Conservation (phyloP, 1,139 yeast species). For the Sugiyamaella grinbergsii region DNA sequence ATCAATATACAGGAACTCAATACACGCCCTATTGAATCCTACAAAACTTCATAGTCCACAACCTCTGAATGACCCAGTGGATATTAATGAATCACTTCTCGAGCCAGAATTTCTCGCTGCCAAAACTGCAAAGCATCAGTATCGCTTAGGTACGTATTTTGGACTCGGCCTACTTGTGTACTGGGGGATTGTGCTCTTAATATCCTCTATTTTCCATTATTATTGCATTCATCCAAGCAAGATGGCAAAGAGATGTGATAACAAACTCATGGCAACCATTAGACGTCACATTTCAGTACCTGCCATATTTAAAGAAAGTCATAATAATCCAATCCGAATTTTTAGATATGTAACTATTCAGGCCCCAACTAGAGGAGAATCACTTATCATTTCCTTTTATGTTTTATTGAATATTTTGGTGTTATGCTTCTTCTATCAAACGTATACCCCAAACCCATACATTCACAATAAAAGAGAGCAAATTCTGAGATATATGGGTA, state of each 20-base stretch:
- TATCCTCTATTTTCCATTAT: conserved; percentile 10
- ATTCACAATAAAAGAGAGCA: conserved; percentile 35
- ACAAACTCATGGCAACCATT: conserved; percentile 21
- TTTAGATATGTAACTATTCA: conserved; percentile 30
- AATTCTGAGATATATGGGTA: conserved; percentile 50
- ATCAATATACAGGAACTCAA: conserved; percentile 22
- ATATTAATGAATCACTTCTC: conserved; percentile 24
- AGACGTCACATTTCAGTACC: conserved; percentile 40
- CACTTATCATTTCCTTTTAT: conserved; percentile 37
- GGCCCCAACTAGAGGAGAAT: conserved; percentile 41
- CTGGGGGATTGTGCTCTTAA: conserved; percentile 27
- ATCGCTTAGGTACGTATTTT: conserved; percentile 25
- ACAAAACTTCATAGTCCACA: conserved; percentile 13
- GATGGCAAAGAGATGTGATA: not conserved
- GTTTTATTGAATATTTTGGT: conserved; percentile 35
- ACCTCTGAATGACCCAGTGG: conserved; percentile 24
- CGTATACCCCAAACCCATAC: conserved; percentile 31
- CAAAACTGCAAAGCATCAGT: conserved; percentile 28
- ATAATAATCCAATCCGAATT: conserved; percentile 36
- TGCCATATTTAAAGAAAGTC: conserved; percentile 38
- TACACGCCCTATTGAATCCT: conserved; percentile 22
- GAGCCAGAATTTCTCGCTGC: conserved; percentile 28
- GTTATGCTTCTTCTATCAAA: conserved; percentile 23
- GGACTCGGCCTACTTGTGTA: conserved; percentile 28
- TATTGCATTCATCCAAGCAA: conserved; percentile 2